Conservation (phyloP, 2,329 filamentous ascomycete species). For the Hymenoscyphus fraxineus region DNA sequence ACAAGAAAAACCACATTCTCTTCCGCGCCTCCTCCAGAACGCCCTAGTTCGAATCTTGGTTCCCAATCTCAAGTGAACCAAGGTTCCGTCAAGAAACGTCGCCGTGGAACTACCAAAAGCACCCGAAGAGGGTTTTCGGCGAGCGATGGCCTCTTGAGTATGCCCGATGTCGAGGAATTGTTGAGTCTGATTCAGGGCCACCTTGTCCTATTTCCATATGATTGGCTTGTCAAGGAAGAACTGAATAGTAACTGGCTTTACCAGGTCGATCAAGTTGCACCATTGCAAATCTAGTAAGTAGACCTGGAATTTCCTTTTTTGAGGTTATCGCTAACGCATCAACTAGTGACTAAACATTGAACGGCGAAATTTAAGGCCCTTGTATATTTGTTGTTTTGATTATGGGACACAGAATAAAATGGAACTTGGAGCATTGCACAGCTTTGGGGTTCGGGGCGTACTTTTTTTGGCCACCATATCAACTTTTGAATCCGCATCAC, state of each 20-base stretch:
- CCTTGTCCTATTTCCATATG: slow-evolving; percentile 88
- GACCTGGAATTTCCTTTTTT: not conserved
- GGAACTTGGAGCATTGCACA: slow-evolving; percentile 5
- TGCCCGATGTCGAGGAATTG: slow-evolving; percentile 75
- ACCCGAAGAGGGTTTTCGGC: slow-evolving; percentile 61
- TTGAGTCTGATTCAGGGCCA: slow-evolving; percentile 80
- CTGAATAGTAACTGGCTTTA: slow-evolving; percentile 94
- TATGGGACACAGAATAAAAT: slow-evolving; percentile 1
- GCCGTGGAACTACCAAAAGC: slow-evolving; percentile 62
- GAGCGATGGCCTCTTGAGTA: slow-evolving; percentile 71
- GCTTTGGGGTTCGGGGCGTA: not conserved
- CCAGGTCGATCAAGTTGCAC: slow-evolving; percentile 91
- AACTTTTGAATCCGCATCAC: not conserved
- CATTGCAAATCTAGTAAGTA: slow-evolving; percentile 92
- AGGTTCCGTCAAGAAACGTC: slow-evolving; percentile 57
- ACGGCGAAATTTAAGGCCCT: slow-evolving; percentile 5
- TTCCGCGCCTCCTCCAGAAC: slow-evolving; percentile 29
- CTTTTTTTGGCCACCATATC: not conserved
- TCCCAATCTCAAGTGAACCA: slow-evolving; percentile 6
- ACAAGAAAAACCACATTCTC: slow-evolving; percentile 57
- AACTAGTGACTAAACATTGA: slow-evolving; percentile 23
- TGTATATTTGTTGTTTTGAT: slow-evolving; percentile 21
- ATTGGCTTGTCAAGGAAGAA: slow-evolving; percentile 92
- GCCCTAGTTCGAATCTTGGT: slow-evolving; percentile 2
- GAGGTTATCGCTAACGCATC: slow-evolving; percentile 13